A percentile compares a stretch with the other conserved stretches of the same genome.
These are phyloP conservation scores for Exophiala viscosa DNA, from an alignment of 2,329 filamentous ascomycete species.

Conservation along the genomic window DNA sequence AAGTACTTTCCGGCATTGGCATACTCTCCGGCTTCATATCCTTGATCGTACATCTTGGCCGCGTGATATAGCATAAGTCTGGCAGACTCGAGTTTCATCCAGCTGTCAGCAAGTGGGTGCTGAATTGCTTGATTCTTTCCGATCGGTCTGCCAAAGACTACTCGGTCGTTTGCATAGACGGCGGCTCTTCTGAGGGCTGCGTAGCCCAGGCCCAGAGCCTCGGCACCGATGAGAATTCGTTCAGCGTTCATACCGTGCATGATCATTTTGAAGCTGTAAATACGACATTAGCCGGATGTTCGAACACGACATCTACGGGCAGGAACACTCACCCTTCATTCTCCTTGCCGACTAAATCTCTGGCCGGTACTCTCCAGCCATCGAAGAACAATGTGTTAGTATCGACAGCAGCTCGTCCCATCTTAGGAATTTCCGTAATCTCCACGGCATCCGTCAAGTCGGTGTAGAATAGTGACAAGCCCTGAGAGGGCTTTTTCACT, in stretches of 20 bases:
- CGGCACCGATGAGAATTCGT: constrained; percentile 36
- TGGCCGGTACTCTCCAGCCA: constrained; percentile 39
- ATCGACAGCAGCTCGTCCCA: constrained; percentile 45
- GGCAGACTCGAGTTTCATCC: constrained; percentile 60
- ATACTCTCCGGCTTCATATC: constrained; percentile 51
- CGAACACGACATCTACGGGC: background rate
- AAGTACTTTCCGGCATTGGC: constrained; percentile 56
- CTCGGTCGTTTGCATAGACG: constrained; percentile 47
- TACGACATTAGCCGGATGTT: background rate
- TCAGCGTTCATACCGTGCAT: constrained; percentile 40
- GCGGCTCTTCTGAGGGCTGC: constrained; percentile 42
- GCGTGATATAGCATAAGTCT: constrained; percentile 61
- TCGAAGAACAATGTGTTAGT: constrained; percentile 46
- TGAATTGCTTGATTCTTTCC: constrained; percentile 59
- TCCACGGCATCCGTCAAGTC: constrained; percentile 37
- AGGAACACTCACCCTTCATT: constrained; percentile 33
- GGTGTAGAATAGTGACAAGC: constrained; percentile 46
- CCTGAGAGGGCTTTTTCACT: constrained; percentile 41
- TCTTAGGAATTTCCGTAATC: constrained; percentile 45
- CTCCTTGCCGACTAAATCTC: constrained; percentile 41
- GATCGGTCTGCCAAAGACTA: constrained; percentile 56
- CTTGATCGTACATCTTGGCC: constrained; percentile 55
- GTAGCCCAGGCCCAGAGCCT: constrained; percentile 45
- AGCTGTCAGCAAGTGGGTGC: constrained; percentile 57
- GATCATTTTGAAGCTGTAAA: constrained; percentile 40